Evolutionary conservation across 2,329 filamentous ascomycete species (phyloP).

Genomic region (Alternaria postmessia): DNA sequence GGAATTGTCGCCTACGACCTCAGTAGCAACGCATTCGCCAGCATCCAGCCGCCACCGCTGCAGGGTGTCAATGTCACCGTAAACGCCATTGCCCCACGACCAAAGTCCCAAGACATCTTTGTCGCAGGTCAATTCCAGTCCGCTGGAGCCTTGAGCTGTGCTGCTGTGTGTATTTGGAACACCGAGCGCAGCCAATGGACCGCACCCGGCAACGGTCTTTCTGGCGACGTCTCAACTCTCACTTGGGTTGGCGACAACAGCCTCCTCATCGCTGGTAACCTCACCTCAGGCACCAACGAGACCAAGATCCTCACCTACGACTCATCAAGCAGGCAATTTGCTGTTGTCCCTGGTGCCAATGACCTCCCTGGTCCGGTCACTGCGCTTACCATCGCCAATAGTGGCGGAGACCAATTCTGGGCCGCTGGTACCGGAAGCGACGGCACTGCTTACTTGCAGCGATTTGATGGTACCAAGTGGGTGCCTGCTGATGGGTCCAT

Average conservation of each 20-base stretch:
- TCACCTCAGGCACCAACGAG: constrained; percentile 71
- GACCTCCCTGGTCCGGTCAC: constrained; percentile 81
- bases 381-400: constrained; percentile 76
- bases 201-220: constrained; percentile 75
- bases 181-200: constrained; percentile 77
- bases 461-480: constrained; percentile 80
- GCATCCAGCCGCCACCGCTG: constrained; percentile 77
- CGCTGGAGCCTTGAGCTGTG: constrained; percentile 83
- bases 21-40: constrained; percentile 65
- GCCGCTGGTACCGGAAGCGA: constrained; percentile 75
- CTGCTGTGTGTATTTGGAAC: constrained; percentile 81
- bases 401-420: constrained; percentile 79
- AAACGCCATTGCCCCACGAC: constrained; percentile 76
- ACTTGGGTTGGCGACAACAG: constrained; percentile 77
- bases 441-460: constrained; percentile 79
- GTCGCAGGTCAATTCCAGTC: constrained; percentile 85
- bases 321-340: constrained; percentile 71
- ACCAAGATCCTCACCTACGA: constrained; percentile 79
- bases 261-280: constrained; percentile 79
- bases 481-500: constrained; percentile 62
- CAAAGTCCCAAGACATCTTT: constrained; percentile 76
- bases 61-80: constrained; percentile 75
- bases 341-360: constrained; percentile 66
- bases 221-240: constrained; percentile 74
- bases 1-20: constrained; percentile 86